Evolutionary conservation across 1,139 yeast species (phyloP).

Genomic region (Blastobotrys raffinosifermentans): DNA sequence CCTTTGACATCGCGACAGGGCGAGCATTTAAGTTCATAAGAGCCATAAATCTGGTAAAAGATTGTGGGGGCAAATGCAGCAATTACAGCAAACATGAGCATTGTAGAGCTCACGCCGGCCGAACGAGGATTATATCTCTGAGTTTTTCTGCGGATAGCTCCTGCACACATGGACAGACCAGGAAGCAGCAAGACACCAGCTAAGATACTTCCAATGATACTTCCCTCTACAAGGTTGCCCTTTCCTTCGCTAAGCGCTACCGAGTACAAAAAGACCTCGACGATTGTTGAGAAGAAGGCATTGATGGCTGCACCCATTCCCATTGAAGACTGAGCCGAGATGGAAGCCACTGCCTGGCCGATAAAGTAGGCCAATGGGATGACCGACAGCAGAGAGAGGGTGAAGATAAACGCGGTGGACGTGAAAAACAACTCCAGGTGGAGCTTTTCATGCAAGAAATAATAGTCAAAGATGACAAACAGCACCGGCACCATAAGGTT

Average conservation of each 20-base stretch:
- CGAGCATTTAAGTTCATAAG: slow-evolving; percentile 70
- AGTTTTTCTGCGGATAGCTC: slow-evolving; percentile 84
- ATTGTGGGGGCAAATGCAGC: slow-evolving; percentile 93
- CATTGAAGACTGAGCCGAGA: slow-evolving; percentile 97
- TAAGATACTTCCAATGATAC: slow-evolving; percentile 89
- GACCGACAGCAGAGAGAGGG: slow-evolving; percentile 73
- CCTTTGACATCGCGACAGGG: slow-evolving; percentile 34
- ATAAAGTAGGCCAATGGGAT: slow-evolving; percentile 94
- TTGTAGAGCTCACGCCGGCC: slow-evolving; percentile 95
- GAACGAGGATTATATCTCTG: slow-evolving; percentile 93
- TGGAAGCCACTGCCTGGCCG: slow-evolving; percentile 98
- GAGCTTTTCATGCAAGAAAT: slow-evolving; percentile 49
- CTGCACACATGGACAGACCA: slow-evolving; percentile 95
- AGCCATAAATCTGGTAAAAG: slow-evolving; percentile 85
- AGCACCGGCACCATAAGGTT: slow-evolving; percentile 74
- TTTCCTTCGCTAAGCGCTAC: slow-evolving; percentile 84
- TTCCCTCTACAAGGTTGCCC: slow-evolving; percentile 90
- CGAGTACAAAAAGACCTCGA: slow-evolving; percentile 86
- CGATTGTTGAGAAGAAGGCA: slow-evolving; percentile 94
- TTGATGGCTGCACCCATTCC: slow-evolving; percentile 99
- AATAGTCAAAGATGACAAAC: slow-evolving; percentile 79
- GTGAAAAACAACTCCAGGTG: slow-evolving; percentile 49
- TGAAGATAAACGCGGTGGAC: slow-evolving; percentile 54
- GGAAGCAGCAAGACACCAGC: slow-evolving; percentile 92
- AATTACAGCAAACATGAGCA: slow-evolving; percentile 84